Evolutionary conservation across 345 rosid species (phyloP).

Genomic region (Gossypioides kirkii): DNA sequence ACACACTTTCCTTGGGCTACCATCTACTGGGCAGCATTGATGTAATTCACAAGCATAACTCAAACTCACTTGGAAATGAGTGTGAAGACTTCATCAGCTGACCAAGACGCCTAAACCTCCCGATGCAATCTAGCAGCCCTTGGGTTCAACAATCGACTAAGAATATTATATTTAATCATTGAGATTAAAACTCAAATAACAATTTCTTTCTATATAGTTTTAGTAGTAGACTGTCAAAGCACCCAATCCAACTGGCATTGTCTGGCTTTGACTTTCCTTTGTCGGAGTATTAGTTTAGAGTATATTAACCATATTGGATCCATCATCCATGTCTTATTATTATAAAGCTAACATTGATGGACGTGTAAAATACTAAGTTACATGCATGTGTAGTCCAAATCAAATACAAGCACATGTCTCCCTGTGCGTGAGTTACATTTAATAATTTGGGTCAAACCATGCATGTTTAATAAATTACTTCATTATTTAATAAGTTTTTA

Average conservation of each 20-base stretch:
- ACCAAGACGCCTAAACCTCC: background rate
- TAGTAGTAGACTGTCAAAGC: slow-evolving; percentile 16
- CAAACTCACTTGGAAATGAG: background rate
- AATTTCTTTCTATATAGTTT: background rate
- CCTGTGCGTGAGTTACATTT: background rate
- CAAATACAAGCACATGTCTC: slow-evolving; percentile 18
- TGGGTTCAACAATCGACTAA: background rate
- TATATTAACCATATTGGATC: background rate
- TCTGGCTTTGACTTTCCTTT: slow-evolving; percentile 6
- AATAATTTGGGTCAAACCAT: background rate
- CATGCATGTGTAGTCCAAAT: slow-evolving; percentile 29
- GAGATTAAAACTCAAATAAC: background rate
- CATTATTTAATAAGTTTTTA: too few species aligned
- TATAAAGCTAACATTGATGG: background rate
- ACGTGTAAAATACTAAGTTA: slow-evolving; percentile 20
- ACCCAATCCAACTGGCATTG: slow-evolving; percentile 30
- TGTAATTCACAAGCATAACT: slow-evolving; percentile 16
- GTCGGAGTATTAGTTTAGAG: background rate
- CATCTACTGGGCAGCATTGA: slow-evolving; percentile 16
- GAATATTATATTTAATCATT: background rate
- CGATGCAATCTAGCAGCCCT: background rate
- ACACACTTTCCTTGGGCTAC: background rate
- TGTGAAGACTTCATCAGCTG: background rate
- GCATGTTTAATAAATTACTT: background rate
- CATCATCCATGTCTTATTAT: background rate